A percentile compares a stretch with the other conserved stretches of the same genome.
Conservation (phyloP, 176 grass and related monocot species). For the Oryza glumipatula region DNA sequence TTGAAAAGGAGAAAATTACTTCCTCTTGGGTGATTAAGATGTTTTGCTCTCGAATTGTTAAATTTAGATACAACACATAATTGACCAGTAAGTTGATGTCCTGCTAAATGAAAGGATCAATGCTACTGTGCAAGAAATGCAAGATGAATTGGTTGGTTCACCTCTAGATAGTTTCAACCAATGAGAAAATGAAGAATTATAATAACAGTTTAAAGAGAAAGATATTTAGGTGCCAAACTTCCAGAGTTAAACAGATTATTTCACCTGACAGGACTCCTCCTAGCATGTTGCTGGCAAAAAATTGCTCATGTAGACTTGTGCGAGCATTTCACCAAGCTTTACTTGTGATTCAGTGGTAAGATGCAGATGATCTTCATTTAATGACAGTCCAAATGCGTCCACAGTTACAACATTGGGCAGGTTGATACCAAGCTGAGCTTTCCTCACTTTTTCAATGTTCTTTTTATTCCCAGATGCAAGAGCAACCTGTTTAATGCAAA, state of each 20-base stretch:
- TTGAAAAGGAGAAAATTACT: background rate
- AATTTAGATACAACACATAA: background rate
- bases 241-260: background rate
- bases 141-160: background rate
- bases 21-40: background rate
- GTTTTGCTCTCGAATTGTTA: background rate
- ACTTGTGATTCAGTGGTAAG: slow-evolving; percentile 82
- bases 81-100: slow-evolving; percentile 1
- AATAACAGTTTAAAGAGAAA: background rate
- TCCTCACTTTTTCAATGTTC: slow-evolving; percentile 76
- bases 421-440: slow-evolving; percentile 64
- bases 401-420: slow-evolving; percentile 82
- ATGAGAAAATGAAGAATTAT: background rate
- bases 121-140: background rate
- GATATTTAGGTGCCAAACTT: slow-evolving; percentile 14
- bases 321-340: slow-evolving; percentile 77
- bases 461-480: slow-evolving; percentile 70
- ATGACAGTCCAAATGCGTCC: slow-evolving; percentile 68
- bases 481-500: slow-evolving; percentile 68
- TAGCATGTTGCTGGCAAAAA: slow-evolving; percentile 42
- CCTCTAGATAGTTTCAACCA: background rate
- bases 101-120: background rate
- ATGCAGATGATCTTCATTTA: slow-evolving; percentile 79
- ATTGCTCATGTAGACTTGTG: slow-evolving; percentile 64
- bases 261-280: background rate